Evolutionary conservation across 148 eudicot species (phyloP).

Genomic region (Polygonum aviculare): DNA sequence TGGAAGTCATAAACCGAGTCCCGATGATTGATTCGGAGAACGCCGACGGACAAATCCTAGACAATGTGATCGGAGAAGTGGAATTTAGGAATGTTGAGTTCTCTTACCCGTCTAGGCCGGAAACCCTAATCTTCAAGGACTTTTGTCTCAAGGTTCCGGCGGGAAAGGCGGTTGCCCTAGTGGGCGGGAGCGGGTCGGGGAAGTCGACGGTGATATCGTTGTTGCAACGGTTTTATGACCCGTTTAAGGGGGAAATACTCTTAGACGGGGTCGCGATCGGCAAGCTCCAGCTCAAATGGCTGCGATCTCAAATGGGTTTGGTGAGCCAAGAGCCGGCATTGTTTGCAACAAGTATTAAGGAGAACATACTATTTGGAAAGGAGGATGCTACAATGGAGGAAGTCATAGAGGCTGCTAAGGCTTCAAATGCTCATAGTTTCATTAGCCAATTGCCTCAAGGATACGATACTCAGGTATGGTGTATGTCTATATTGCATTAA

Average conservation of each 20-base stretch:
- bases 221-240: slow-evolving; percentile 33
- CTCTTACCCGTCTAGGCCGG: slow-evolving; percentile 36
- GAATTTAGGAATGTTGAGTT: slow-evolving; percentile 25
- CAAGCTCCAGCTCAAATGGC: slow-evolving; percentile 32
- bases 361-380: slow-evolving; percentile 35
- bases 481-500: not conserved
- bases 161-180: slow-evolving; percentile 28
- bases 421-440: slow-evolving; percentile 37
- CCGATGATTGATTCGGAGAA: slow-evolving; percentile 31
- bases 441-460: slow-evolving; percentile 29
- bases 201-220: slow-evolving; percentile 29
- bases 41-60: slow-evolving; percentile 20
- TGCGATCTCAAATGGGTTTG: slow-evolving; percentile 35
- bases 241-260: slow-evolving; percentile 24
- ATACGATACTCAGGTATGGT: slow-evolving; percentile 30
- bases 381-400: slow-evolving; percentile 32
- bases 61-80: slow-evolving; percentile 21
- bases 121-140: slow-evolving; percentile 18
- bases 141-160: slow-evolving; percentile 22
- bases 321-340: slow-evolving; percentile 37
- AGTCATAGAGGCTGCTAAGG: slow-evolving; percentile 26
- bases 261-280: slow-evolving; percentile 26
- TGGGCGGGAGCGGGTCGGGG: slow-evolving; percentile 38
- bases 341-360: slow-evolving; percentile 28
- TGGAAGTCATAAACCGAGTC: slow-evolving; percentile 24